Evolutionary conservation across 331 rosid genomes (phyloP).

Genomic region (Telfairia occidentalis): DNA sequence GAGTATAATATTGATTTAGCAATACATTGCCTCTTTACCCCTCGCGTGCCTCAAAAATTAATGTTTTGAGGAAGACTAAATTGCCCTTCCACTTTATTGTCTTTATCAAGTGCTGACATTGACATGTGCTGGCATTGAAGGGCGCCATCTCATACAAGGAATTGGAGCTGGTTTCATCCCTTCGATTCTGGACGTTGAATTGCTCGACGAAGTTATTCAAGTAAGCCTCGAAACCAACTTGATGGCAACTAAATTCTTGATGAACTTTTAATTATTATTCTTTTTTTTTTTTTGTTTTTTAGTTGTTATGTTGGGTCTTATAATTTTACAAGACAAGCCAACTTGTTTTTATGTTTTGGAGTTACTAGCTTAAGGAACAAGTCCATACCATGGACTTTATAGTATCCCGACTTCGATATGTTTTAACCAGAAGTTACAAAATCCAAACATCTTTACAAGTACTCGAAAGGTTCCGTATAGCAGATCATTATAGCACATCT

Average conservation of each 20-base stretch:
- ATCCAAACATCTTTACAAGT: not conserved
- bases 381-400: not conserved
- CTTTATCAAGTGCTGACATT: not conserved
- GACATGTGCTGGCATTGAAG: conserved; percentile 25
- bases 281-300: too few species aligned
- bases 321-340: not conserved
- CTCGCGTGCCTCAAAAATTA: not conserved
- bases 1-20: not conserved
- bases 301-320: not conserved
- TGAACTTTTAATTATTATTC: not conserved
- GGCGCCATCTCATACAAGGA: conserved; percentile 70
- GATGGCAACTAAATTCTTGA: not conserved
- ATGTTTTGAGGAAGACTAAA: not conserved
- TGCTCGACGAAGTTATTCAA: conserved; percentile 62
- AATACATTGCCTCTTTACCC: not conserved
- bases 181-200: conserved; percentile 32
- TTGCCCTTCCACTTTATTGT: not conserved
- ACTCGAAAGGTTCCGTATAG: not conserved
- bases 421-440: not conserved
- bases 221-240: conserved; percentile 24
- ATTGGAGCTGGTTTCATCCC: conserved; percentile 60
- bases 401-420: not conserved
- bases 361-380: not conserved
- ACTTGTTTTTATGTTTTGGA: not conserved
- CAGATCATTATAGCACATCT: not conserved